phyloP scores from a whole-genome alignment of 768 basidiomycete species.

The Rhizopogon rudus region DNA sequence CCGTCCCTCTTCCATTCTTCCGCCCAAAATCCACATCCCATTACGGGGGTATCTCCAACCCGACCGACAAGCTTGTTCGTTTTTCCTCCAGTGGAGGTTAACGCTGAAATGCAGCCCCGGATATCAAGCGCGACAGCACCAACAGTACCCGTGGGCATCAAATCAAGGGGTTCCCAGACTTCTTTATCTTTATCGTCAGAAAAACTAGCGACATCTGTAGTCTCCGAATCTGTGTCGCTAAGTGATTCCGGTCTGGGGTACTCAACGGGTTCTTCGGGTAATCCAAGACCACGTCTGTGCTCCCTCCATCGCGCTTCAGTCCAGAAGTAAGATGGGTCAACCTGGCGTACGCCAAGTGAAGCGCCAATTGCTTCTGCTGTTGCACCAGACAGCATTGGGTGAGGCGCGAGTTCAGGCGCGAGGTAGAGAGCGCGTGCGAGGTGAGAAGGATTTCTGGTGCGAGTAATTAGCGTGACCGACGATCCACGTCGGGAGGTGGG shows the following conservation, averaged over 20 bases:
- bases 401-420: slow-evolving; percentile 53
- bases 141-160: slow-evolving; percentile 72
- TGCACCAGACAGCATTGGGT: slow-evolving; percentile 65
- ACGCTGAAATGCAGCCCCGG: slow-evolving; percentile 63
- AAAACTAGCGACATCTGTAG: slow-evolving; percentile 13
- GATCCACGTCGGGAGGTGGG: slow-evolving; percentile 56
- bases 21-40: slow-evolving; percentile 82
- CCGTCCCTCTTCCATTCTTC: slow-evolving; percentile 59
- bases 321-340: slow-evolving; percentile 76
- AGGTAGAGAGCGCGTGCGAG: slow-evolving; percentile 71
- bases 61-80: slow-evolving; percentile 84
- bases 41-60: slow-evolving; percentile 77
- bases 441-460: slow-evolving; percentile 66
- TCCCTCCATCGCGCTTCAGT: slow-evolving; percentile 73
- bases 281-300: slow-evolving; percentile 66
- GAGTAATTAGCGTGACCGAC: slow-evolving; percentile 61
- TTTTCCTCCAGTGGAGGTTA: slow-evolving; percentile 77
- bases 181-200: slow-evolving; percentile 5
- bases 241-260: slow-evolving; percentile 9
- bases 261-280: slow-evolving; percentile 63
- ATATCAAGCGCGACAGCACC: slow-evolving; percentile 80
- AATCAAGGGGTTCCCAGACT: slow-evolving; percentile 36
- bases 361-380: slow-evolving; percentile 59
- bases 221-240: slow-evolving; percentile 12
- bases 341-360: slow-evolving; percentile 49